Base-by-base conservation (phyloP, 2,329 filamentous ascomycete genomes). In the Tolypocladium inflatum region DNA sequence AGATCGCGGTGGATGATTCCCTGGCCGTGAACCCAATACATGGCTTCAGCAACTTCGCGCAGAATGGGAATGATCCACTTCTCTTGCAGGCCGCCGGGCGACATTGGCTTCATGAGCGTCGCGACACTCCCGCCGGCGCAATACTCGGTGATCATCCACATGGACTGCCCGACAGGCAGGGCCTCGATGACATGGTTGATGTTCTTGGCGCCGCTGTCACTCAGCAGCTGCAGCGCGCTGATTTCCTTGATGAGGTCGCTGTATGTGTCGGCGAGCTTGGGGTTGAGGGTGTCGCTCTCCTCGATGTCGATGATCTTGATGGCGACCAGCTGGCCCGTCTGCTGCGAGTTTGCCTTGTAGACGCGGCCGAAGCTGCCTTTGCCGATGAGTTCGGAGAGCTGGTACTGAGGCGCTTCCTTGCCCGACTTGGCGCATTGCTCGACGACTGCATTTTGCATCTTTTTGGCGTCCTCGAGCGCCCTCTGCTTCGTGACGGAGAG, bases 141-240 rank as follows among this genome's bases (percentile, higher is more conserved):
- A 71, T 92, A 91, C 73, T 94, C 89, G 59, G 88, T 92, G 58
- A 94, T 84, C 76, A 94, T 90, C 90, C 90, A 95, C 75, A 95
- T 86, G 60, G 90, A 84, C 64, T 88, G 86, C 48, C 88, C 88
- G 42, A 93, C 84, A 10, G 88, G 85, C 23, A 92, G 79, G 5
- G 89, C 89, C 63, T 92, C 89, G 64, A 92, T 86, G 55, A 93
- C 87, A 64, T 86, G 82, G 69, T 93, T 94, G 73, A 95, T 86
- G 67, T 93, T 93, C 63, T 83, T 82, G 21, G 89, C 89, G 54
- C 85, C 87, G 63, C 81, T 88, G 63, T 90, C 86, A 66, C 87
- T 86, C 55, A 95, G 78, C 59, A 89, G 78, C 65, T 89, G 85
- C 55, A 95, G 76, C 30, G 90, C 81, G 61, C 79, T 83, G 66